A percentile compares a stretch with the other conserved stretches of the same genome.
Conservation (phyloP, 2,329 filamentous ascomycete species). For the Calonectria honghensis region DNA sequence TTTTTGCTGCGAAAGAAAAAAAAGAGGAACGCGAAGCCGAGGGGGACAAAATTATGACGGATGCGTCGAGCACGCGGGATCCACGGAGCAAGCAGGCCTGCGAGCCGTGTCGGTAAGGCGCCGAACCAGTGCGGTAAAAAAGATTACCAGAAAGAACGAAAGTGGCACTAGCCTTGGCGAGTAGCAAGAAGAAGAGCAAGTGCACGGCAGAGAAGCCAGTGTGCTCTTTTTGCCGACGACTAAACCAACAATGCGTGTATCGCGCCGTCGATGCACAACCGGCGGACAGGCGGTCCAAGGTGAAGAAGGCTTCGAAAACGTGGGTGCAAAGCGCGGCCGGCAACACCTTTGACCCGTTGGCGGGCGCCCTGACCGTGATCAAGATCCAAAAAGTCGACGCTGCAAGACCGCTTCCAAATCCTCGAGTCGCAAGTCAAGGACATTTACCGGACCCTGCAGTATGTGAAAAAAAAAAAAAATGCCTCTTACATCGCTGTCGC, state of each 20-base stretch:
- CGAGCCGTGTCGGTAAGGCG: constrained; percentile 21
- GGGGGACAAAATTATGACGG: neutral
- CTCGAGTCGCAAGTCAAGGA: constrained; percentile 14
- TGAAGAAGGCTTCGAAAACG: neutral
- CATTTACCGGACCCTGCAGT: neutral
- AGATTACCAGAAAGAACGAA: neutral
- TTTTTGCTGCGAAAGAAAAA: neutral
- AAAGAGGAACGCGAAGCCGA: neutral
- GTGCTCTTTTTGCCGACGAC: neutral
- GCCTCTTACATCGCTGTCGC: too few relatives aligned
- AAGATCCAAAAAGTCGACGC: constrained; percentile 11
- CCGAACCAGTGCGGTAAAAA: neutral
- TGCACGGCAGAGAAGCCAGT: constrained; percentile 7
- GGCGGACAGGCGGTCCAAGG: neutral
- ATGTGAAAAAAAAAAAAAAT: too few relatives aligned
- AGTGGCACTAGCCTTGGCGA: constrained; percentile 8
- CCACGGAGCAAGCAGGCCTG: constrained; percentile 17
- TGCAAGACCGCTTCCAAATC: constrained; percentile 8
- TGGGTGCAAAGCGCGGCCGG: neutral
- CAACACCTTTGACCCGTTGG: too few relatives aligned
- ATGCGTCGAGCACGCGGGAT: neutral
- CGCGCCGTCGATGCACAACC: neutral
- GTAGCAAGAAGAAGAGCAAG: constrained; percentile 25
- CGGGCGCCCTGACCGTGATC: neutral
- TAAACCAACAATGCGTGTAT: constrained; percentile 10